phyloP scores from a whole-genome alignment of 192 early-diverging fungal genomes.

The Thamnidium elegans region DNA sequence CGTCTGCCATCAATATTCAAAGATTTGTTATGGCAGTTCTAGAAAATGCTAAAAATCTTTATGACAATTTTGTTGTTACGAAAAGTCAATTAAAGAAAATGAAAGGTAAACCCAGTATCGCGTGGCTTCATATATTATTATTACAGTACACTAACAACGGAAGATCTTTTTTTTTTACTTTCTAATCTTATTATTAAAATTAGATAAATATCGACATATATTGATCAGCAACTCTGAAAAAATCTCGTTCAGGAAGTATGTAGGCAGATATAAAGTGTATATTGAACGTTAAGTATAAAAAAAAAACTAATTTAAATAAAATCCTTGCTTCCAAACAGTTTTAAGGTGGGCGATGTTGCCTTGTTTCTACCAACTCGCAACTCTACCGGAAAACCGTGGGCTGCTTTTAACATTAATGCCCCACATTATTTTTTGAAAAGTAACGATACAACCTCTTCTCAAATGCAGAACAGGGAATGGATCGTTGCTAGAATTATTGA shows the following conservation, averaged over 20 bases:
- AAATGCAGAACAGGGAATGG: slow-evolving; percentile 45
- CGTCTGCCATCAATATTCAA: slow-evolving; percentile 18
- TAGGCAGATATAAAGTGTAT: background rate
- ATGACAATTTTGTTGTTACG: too few species aligned
- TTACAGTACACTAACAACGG: too few species aligned
- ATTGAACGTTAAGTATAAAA: background rate
- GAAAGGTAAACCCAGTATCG: too few species aligned
- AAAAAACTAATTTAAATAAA: background rate
- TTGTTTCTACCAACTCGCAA: slow-evolving; percentile 56
- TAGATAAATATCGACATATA: too few species aligned
- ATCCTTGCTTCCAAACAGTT: slow-evolving; percentile 24
- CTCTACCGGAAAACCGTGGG: slow-evolving; percentile 52
- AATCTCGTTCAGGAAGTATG: slow-evolving; percentile 56
- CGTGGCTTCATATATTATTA: too few species aligned
- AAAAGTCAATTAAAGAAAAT: too few species aligned
- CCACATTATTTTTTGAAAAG: slow-evolving; percentile 53
- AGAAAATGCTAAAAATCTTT: too few species aligned
- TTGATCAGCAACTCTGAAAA: slow-evolving; percentile 32
- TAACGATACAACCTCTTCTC: slow-evolving; percentile 34
- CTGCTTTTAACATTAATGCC: slow-evolving; percentile 56
- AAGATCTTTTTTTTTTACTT: too few species aligned
- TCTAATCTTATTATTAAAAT: too few species aligned
- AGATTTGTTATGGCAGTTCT: slow-evolving; percentile 19
- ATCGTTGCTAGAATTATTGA: slow-evolving; percentile 49
- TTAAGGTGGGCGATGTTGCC: slow-evolving; percentile 55